Conservation (phyloP, 208 protist genomes). For the Crithidia thermophila region DNA sequence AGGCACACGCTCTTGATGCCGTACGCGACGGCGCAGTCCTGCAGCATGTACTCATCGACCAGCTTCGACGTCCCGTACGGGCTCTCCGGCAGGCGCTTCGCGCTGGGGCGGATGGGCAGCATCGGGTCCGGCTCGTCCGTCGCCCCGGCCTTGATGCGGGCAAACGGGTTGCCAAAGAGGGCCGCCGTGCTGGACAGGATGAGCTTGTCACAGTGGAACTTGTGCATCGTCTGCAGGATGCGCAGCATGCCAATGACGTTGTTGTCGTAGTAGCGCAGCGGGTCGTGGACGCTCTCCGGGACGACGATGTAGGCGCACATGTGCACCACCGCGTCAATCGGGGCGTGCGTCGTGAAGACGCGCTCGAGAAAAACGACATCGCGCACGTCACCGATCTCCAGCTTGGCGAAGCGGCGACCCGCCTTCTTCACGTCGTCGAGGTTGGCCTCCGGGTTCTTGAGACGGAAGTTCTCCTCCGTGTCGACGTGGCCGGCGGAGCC, state of each 20-base stretch:
- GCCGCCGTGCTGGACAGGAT: conserved; percentile 97
- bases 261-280: conserved; percentile 97
- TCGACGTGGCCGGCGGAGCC: conserved; percentile 58
- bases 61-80: conserved; percentile 96
- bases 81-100: conserved; percentile 63
- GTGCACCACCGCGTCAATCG: conserved; percentile 94
- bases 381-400: conserved; percentile 88
- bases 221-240: conserved; percentile 94
- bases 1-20: conserved; percentile 90
- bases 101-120: conserved; percentile 67
- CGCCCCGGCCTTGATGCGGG: conserved; percentile 22
- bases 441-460: conserved; percentile 19
- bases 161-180: conserved; percentile 89
- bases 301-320: conserved; percentile 95
- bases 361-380: conserved; percentile 78
- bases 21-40: conserved; percentile 77
- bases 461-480: conserved; percentile 47
- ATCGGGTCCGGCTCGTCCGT: conserved; percentile 34
- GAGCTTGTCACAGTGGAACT: conserved; percentile 92
- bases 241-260: conserved; percentile 95
- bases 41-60: conserved; percentile 94
- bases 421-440: conserved; percentile 17
- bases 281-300: conserved; percentile 91
- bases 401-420: conserved; percentile 43
- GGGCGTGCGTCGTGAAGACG: conserved; percentile 89